A percentile compares a stretch with the other conserved stretches of the same genome.
These are phyloP conservation scores for Syzygium jambos DNA, from an alignment of 345 rosid species.

Conservation along the genomic window DNA sequence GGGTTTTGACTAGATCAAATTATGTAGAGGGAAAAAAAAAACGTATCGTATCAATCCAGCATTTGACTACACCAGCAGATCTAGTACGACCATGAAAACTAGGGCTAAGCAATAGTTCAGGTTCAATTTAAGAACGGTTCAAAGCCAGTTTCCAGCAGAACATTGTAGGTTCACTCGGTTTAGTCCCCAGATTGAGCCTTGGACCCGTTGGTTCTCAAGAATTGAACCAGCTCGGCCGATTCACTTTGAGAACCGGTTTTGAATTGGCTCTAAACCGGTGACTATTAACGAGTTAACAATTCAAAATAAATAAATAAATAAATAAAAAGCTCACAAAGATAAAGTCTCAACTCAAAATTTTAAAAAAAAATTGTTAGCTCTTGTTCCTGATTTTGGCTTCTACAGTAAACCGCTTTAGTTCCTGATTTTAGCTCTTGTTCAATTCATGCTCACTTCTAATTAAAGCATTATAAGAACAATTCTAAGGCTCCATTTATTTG, in stretches of 20 bases:
- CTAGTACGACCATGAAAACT: neutral
- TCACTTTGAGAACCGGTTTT: neutral
- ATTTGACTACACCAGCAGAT: neutral
- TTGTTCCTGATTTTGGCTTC: too few relatives aligned
- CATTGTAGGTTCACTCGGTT: neutral
- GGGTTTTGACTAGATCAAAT: neutral
- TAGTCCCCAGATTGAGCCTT: neutral
- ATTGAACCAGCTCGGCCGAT: neutral
- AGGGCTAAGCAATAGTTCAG: neutral
- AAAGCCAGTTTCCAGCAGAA: neutral
- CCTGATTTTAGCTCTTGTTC: neutral
- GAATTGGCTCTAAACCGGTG: neutral
- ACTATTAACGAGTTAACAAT: neutral
- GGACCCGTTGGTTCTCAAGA: neutral
- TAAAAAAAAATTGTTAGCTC: too few relatives aligned
- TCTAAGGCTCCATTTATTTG: neutral
- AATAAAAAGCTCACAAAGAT: too few relatives aligned
- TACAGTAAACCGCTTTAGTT: neutral
- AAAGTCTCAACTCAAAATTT: neutral
- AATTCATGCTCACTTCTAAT: neutral
- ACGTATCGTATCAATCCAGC: neutral
- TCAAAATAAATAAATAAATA: neutral
- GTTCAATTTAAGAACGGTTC: neutral
- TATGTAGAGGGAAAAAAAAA: neutral
- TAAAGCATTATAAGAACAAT: neutral